A percentile compares a stretch with the other conserved stretches of the same genome.
Evolutionary conservation across 352 stramenopile species (phyloP).

Genomic region (Pythium phragmiticola): DNA sequence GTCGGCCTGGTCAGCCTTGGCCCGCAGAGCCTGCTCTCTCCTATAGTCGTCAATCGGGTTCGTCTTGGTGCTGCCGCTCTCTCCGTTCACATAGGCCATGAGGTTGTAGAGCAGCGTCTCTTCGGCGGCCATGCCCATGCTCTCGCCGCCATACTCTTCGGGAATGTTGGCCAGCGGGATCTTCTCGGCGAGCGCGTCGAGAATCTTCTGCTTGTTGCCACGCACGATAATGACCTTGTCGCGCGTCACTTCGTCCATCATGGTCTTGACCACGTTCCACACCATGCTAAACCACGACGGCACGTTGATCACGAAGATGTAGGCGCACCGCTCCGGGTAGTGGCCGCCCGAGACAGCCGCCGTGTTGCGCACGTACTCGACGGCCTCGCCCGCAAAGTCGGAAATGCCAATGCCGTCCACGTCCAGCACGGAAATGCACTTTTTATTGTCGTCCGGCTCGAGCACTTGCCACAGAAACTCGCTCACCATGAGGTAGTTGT

Average conservation of each 20-base stretch:
- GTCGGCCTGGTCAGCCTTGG: too few species aligned
- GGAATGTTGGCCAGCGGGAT: conserved; percentile 81
- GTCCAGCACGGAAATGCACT: conserved; percentile 84
- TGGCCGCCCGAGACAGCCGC: conserved; percentile 84
- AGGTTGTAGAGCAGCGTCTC: conserved; percentile 71
- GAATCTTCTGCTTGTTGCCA: conserved; percentile 76
- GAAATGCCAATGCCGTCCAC: conserved; percentile 82
- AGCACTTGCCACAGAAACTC: conserved; percentile 87
- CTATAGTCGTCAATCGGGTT: conserved; percentile 51
- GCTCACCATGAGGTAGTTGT: conserved; percentile 85
- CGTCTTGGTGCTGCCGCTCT: conserved; percentile 39
- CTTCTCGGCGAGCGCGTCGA: conserved; percentile 66
- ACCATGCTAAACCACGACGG: conserved; percentile 93
- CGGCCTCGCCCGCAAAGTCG: conserved; percentile 83
- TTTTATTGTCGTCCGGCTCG: conserved; percentile 81
- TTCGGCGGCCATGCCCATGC: conserved; percentile 58
- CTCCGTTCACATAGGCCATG: conserved; percentile 75
- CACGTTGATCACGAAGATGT: conserved; percentile 95
- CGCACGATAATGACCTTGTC: conserved; percentile 92
- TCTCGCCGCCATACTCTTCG: conserved; percentile 72
- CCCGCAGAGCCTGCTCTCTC: conserved; percentile 15
- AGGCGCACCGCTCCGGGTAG: conserved; percentile 92
- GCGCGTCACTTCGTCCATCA: conserved; percentile 92
- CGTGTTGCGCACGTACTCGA: conserved; percentile 83
- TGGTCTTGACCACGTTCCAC: conserved; percentile 91